phyloP scores from a whole-genome alignment of 1,284 basidiomycete species.

The Puccinia coronata region DNA sequence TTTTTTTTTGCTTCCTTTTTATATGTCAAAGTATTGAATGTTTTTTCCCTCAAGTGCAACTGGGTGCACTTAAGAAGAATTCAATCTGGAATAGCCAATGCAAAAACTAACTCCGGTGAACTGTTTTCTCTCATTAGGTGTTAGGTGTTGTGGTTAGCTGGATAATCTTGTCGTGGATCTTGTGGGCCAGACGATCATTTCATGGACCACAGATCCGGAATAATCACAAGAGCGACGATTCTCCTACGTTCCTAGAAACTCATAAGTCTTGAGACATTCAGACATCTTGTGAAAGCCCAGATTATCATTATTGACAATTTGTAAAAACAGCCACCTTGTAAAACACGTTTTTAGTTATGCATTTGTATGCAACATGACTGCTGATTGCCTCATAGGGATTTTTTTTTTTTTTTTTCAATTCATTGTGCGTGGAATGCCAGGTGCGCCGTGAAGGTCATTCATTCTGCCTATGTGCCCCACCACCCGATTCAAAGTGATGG shows the following conservation, averaged over 20 bases:
- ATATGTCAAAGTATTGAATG: constrained; percentile 68
- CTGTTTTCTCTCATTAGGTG: not conserved
- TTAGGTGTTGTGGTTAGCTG: not conserved
- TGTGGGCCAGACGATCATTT: not conserved
- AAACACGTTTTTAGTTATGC: too few species aligned
- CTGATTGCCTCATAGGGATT: too few species aligned
- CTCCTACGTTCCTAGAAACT: not conserved
- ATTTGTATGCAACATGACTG: too few species aligned
- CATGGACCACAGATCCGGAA: not conserved
- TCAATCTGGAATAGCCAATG: not conserved
- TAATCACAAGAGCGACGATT: not conserved
- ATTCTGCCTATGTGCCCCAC: too few species aligned
- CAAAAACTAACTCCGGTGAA: not conserved
- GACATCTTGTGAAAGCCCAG: too few species aligned
- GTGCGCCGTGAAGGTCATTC: too few species aligned
- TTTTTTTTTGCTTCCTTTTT: constrained; percentile 68
- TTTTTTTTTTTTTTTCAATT: too few species aligned
- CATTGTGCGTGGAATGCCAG: too few species aligned
- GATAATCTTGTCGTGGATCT: constrained; percentile 4
- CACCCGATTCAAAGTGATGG: too few species aligned
- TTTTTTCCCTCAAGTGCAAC: not conserved
- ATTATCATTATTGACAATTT: too few species aligned
- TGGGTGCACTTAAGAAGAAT: not conserved
- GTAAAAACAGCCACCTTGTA: too few species aligned
- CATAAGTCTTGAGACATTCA: too few species aligned